A percentile compares a stretch with the other conserved stretches of the same genome.
These are phyloP conservation scores for Ogataea glucozyma DNA, from an alignment of 805 yeast genomes.

Conservation along the genomic window DNA sequence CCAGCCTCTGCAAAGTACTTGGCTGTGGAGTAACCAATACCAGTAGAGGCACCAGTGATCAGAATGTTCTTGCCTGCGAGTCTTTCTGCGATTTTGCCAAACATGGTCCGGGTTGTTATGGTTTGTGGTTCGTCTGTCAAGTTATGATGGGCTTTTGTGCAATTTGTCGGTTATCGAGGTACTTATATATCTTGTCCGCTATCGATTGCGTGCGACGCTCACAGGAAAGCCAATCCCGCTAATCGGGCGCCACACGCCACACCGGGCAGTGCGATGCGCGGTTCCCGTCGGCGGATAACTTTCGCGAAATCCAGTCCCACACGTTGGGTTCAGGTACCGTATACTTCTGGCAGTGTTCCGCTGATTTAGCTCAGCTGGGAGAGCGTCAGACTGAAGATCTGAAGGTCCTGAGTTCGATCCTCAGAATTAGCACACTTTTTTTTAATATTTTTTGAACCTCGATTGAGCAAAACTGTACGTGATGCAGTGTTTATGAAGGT, in stretches of 20 bases:
- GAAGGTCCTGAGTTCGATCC: constrained; percentile 31
- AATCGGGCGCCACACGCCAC: background rate
- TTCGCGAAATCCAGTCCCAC: background rate
- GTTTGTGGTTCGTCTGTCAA: constrained; percentile 4
- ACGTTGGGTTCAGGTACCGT: background rate
- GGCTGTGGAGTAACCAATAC: constrained; percentile 94
- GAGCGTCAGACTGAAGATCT: constrained; percentile 32
- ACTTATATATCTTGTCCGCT: background rate
- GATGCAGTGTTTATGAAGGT: background rate
- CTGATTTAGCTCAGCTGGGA: constrained; percentile 32
- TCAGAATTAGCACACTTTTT: constrained; percentile 24
- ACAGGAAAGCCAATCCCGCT: constrained; percentile 9
- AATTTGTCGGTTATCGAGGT: background rate
- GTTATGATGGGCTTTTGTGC: too few relatives aligned
- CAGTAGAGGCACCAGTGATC: constrained; percentile 96
- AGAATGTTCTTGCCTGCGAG: constrained; percentile 76
- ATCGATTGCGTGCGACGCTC: constrained; percentile 1
- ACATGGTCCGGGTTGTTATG: constrained; percentile 22
- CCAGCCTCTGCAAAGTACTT: constrained; percentile 72
- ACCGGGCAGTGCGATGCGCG: constrained; percentile 2
- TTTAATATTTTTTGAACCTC: background rate
- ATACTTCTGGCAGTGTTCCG: constrained; percentile 2
- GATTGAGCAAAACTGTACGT: background rate
- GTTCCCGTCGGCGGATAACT: background rate
- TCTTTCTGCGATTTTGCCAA: constrained; percentile 68